phyloP scores from a whole-genome alignment of 176 grass and related monocot genomes.

The Musa schizocarpa region DNA sequence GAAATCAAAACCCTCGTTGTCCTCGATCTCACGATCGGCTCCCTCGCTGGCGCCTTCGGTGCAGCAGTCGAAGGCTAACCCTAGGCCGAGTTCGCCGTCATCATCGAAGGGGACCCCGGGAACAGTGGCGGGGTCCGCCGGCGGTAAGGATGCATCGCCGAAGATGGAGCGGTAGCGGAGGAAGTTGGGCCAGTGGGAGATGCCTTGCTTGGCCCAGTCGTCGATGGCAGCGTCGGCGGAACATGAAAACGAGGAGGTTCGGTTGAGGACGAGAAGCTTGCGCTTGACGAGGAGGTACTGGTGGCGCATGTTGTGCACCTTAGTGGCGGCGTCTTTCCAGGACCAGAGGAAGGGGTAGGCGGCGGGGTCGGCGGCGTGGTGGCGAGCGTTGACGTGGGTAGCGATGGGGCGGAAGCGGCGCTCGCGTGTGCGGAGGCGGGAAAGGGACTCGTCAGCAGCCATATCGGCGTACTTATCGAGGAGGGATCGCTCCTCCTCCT shows the following conservation, averaged over 20 bases:
- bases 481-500: conserved; percentile 21
- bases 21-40: neutral
- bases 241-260: neutral
- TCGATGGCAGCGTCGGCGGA: neutral
- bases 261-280: conserved; percentile 1
- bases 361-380: conserved; percentile 9
- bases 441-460: conserved; percentile 9
- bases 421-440: conserved; percentile 10
- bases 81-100: neutral
- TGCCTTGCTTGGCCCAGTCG: conserved; percentile 3
- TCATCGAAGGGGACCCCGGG: neutral
- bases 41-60: neutral
- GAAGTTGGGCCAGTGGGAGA: conserved; percentile 23
- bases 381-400: conserved; percentile 6
- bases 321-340: conserved; percentile 23
- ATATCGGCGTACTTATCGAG: conserved; percentile 17
- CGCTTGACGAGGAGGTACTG: conserved; percentile 24
- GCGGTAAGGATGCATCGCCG: conserved; percentile 8
- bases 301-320: conserved; percentile 20
- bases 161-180: conserved; percentile 17
- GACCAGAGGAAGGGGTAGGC: conserved; percentile 17
- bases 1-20: conserved; percentile 9
- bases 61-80: neutral
- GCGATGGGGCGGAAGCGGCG: conserved; percentile 10
- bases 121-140: neutral